A percentile compares a stretch with the other conserved stretches of the same genome.
phyloP scores from a whole-genome alignment of 768 basidiomycete genomes.

The Collybiopsis luxurians region DNA sequence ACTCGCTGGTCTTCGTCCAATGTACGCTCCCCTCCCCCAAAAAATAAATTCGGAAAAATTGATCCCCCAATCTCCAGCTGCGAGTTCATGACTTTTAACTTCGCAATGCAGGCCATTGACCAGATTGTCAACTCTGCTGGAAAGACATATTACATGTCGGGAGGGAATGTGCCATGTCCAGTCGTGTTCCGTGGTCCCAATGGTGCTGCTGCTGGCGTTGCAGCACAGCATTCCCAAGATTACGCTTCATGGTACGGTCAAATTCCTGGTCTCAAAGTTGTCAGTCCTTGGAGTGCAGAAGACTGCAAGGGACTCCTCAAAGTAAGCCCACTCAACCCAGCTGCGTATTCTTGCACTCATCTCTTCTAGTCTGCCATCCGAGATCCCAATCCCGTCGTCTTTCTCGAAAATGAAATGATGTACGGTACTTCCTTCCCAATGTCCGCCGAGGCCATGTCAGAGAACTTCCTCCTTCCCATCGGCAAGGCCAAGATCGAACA shows the following conservation, averaged over 20 bases:
- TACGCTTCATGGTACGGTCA: constrained; percentile 94
- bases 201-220: constrained; percentile 97
- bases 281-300: constrained; percentile 97
- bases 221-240: constrained; percentile 96
- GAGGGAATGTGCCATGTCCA: constrained; percentile 96
- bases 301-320: constrained; percentile 99
- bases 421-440: constrained; percentile 98
- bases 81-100: constrained; percentile 99
- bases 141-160: constrained; percentile 99
- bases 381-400: constrained; percentile 97
- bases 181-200: constrained; percentile 99
- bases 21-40: constrained; percentile 47
- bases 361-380: constrained; percentile 81
- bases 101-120: constrained; percentile 99
- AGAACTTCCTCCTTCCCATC: constrained; percentile 93
- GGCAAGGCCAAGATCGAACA: constrained; percentile 98
- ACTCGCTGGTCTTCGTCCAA: constrained; percentile 89
- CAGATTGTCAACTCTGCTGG: constrained; percentile 99
- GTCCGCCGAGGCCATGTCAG: constrained; percentile 92
- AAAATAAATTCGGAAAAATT: constrained; percentile 8
- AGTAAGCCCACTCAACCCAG: constrained; percentile 38
- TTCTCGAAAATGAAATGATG: constrained; percentile 99
- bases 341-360: not conserved
- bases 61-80: constrained; percentile 49
- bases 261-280: constrained; percentile 94